Evolutionary conservation across 352 stramenopile species (phyloP).

Genomic region (Phytophthora pisi): DNA sequence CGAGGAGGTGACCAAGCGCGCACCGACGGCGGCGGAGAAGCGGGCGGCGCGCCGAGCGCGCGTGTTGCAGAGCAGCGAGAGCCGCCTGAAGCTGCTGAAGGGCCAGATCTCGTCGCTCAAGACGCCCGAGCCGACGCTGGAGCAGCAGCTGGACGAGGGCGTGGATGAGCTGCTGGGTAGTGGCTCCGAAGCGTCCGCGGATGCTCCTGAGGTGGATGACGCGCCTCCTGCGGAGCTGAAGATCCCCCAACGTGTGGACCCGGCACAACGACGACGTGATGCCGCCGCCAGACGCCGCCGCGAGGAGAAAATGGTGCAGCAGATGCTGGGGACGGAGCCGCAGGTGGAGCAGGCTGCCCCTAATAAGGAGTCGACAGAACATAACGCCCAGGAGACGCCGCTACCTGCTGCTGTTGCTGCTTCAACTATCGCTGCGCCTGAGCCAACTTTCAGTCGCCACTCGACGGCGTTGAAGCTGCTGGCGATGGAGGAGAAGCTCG

Average conservation of each 20-base stretch:
- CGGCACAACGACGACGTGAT: slow-evolving; percentile 70
- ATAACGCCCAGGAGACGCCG: background rate
- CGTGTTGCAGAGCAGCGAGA: slow-evolving; percentile 66
- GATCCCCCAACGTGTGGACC: slow-evolving; percentile 59
- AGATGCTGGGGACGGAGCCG: slow-evolving; percentile 43
- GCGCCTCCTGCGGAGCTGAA: slow-evolving; percentile 28
- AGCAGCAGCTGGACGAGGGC: slow-evolving; percentile 48
- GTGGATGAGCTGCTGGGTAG: slow-evolving; percentile 50
- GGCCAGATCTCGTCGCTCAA: slow-evolving; percentile 69
- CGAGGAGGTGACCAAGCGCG: slow-evolving; percentile 1
- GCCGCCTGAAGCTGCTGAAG: slow-evolving; percentile 70
- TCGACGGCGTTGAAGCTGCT: slow-evolving; percentile 56
- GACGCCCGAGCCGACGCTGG: slow-evolving; percentile 37
- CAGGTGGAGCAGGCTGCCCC: background rate
- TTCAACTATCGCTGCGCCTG: background rate
- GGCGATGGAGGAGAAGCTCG: slow-evolving; percentile 60
- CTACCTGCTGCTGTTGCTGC: background rate
- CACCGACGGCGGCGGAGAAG: slow-evolving; percentile 60
- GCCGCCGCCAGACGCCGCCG: slow-evolving; percentile 60
- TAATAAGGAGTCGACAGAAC: slow-evolving; percentile 6
- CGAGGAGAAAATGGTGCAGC: slow-evolving; percentile 63
- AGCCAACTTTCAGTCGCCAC: slow-evolving; percentile 59
- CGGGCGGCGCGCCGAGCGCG: slow-evolving; percentile 65
- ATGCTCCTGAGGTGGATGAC: background rate
- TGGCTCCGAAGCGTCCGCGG: background rate